Base-by-base conservation (phyloP, 768 basidiomycete species). In the Phlegmacium glaucopus region DNA sequence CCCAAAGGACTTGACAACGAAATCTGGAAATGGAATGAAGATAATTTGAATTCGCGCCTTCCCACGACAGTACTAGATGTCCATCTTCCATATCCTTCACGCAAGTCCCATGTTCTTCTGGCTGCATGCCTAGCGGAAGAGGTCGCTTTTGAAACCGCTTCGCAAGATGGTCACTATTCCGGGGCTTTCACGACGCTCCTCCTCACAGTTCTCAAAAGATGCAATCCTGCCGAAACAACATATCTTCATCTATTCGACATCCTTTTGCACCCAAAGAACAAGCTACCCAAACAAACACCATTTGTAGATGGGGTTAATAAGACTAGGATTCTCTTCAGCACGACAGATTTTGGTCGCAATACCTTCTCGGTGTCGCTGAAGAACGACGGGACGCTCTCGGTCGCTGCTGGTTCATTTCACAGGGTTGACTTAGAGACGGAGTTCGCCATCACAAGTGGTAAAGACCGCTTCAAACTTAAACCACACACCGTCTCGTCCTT, bases 101-200 rank as follows among this genome's bases (percentile, higher is more conserved):
- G 8, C 15, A 17, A 46, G 38, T 47, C 50, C 3, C 50, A 51
- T 18, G 41, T 51, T 36, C 46, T 51, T 13, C 37, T 51, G 13
- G 50, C 45, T 13, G 50, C 50, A n/a, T 51, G 45, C 30, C 16
- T 11, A 17, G 45, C 39, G 9, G 45, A 47, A 13, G 50, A 51
- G 30, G 16, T 25, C 22, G 39, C 39, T 11, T 39, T 16, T 17
- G 39, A 39, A 25, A 25, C 39, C 15, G 16, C 6, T 39, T 25
- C 11, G 22, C 4, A 11, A 7, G 22, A 11, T 16, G 39, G 39
- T 2, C 10, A 39, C 12, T 39, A 39, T 39, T 16, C 16, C 3
- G 39, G 39, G 22, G 39, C 15, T 39, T 39, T 39, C 8, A 39
- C 39, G 22, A 39, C 16, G 11, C 39, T 39, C 39, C 39, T 39